These are phyloP conservation scores for Periconia macrospinosa DNA, from an alignment of 2,329 filamentous ascomycete species.

Conservation along the genomic window DNA sequence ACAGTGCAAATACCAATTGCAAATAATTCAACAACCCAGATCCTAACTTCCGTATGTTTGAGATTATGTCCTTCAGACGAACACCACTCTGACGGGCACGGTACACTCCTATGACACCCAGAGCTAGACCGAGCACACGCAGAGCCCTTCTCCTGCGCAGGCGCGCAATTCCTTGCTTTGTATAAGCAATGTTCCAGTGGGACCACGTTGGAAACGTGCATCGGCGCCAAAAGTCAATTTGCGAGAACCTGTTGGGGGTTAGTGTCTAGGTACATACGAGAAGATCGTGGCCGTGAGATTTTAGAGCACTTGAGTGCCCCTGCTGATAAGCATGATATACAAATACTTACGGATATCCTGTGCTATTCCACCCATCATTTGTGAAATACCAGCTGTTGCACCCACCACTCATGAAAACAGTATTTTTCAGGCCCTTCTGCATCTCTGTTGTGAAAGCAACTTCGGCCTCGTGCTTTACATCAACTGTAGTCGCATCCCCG, in stretches of 20 bases:
- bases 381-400: constrained; percentile 65
- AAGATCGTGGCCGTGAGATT: constrained; percentile 8
- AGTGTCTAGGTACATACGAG: constrained; percentile 1
- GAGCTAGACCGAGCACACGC: constrained; percentile 17
- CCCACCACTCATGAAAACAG: constrained; percentile 53
- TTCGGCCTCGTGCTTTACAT: constrained; percentile 74
- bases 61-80: constrained; percentile 22
- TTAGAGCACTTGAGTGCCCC: not conserved
- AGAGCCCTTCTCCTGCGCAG: constrained; percentile 20
- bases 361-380: constrained; percentile 81
- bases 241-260: constrained; percentile 34
- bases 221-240: constrained; percentile 54
- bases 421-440: constrained; percentile 47
- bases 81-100: constrained; percentile 27
- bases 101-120: constrained; percentile 27
- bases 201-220: constrained; percentile 58
- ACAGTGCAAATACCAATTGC: too few species aligned
- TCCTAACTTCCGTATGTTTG: constrained; percentile 12
- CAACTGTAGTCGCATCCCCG: constrained; percentile 93
- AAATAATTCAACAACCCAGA: not conserved
- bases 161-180: constrained; percentile 49
- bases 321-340: not conserved
- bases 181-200: constrained; percentile 58
- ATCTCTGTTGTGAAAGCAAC: constrained; percentile 60
- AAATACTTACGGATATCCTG: constrained; percentile 57